Conservation (phyloP, 805 yeast genomes). For the Wickerhamomyces silvicola region DNA sequence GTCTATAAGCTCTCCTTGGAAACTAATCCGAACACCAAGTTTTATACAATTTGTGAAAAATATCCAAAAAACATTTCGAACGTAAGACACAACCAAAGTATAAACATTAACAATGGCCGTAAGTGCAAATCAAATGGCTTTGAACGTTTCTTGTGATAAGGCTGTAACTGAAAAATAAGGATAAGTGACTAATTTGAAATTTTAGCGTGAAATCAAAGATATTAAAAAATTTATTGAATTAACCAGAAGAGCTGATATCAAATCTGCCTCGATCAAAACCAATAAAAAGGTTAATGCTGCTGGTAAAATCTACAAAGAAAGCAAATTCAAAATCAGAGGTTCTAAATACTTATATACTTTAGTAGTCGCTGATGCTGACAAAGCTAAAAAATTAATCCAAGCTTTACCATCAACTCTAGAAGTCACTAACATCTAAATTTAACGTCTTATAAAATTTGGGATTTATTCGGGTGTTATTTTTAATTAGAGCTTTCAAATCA, state of each 20-base stretch:
- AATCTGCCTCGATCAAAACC: slow-evolving; percentile 89
- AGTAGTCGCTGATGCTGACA: slow-evolving; percentile 89
- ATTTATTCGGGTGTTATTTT: neutral
- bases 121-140: slow-evolving; percentile 1
- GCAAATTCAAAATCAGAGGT: slow-evolving; percentile 99
- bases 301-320: slow-evolving; percentile 84
- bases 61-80: neutral
- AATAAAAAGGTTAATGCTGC: slow-evolving; percentile 74
- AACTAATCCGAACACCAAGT: slow-evolving; percentile 8
- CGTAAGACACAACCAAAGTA: slow-evolving; percentile 1
- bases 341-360: slow-evolving; percentile 90
- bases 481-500: slow-evolving; percentile 1
- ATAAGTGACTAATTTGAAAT: neutral
- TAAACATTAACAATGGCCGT: slow-evolving; percentile 19
- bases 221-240: slow-evolving; percentile 96
- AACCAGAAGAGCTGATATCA: slow-evolving; percentile 93
- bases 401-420: slow-evolving; percentile 92
- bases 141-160: neutral
- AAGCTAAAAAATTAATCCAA: slow-evolving; percentile 96
- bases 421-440: slow-evolving; percentile 44
- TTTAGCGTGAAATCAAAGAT: slow-evolving; percentile 77
- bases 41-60: slow-evolving; percentile 1
- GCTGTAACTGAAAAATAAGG: slow-evolving; percentile 3
- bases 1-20: neutral
- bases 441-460: neutral